Evolutionary conservation across 306 rosid genomes (phyloP).

Genomic region (Casuarina cunninghamiana): DNA sequence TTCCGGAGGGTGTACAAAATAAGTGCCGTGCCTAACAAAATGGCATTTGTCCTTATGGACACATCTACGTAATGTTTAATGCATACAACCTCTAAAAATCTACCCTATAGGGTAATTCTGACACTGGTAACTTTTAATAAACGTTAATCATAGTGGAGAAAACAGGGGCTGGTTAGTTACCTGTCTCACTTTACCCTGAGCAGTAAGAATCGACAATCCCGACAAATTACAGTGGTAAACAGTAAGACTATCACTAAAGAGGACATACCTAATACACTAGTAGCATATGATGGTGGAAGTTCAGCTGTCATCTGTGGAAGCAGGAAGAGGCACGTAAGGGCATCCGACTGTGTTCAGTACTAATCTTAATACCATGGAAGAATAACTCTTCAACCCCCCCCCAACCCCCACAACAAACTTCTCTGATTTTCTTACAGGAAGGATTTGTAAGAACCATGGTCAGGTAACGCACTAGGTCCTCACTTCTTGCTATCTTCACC

Average conservation of each 20-base stretch:
- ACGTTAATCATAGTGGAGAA: background rate
- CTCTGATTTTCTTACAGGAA: background rate
- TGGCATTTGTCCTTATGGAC: background rate
- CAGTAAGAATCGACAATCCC: background rate
- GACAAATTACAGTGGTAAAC: background rate
- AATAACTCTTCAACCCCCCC: too few relatives aligned
- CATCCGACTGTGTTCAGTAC: background rate
- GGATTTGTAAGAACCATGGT: background rate
- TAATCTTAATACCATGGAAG: background rate
- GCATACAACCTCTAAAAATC: background rate
- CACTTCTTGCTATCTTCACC: background rate
- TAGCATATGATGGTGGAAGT: background rate
- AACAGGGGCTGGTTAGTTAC: constrained; percentile 4
- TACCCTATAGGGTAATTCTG: background rate
- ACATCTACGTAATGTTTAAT: background rate
- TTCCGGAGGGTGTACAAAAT: too few relatives aligned
- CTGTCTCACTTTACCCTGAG: background rate
- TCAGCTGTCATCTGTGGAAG: background rate
- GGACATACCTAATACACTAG: background rate
- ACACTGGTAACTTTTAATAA: background rate
- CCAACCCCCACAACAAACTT: background rate
- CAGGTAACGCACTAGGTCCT: background rate
- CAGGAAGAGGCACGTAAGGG: background rate
- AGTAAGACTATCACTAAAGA: background rate
- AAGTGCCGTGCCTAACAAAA: too few relatives aligned